Conservation (phyloP, 768 basidiomycete species). For the Polyporus arcularius region DNA sequence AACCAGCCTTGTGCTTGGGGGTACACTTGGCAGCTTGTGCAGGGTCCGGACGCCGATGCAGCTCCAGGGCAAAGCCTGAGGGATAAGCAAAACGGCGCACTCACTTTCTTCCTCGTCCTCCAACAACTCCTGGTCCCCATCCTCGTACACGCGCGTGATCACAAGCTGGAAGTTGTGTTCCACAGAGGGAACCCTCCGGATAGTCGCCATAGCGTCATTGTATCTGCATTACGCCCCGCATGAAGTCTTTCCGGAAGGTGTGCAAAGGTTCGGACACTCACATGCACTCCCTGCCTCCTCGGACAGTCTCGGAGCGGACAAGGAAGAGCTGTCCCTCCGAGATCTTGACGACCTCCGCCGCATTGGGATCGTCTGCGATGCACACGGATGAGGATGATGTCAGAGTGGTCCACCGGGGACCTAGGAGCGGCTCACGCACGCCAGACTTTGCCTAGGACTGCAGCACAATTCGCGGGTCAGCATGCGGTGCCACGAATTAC, state of each 20-base stretch:
- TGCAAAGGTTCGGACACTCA: slow-evolving; percentile 41
- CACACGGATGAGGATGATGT: slow-evolving; percentile 19
- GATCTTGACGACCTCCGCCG: slow-evolving; percentile 93
- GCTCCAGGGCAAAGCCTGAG: not conserved
- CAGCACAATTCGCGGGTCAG: slow-evolving; percentile 21
- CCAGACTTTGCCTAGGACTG: slow-evolving; percentile 93
- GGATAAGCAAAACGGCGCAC: slow-evolving; percentile 23
- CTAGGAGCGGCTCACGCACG: slow-evolving; percentile 55
- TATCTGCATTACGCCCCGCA: slow-evolving; percentile 54
- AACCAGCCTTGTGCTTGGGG: too few relatives aligned
- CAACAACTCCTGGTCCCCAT: slow-evolving; percentile 91
- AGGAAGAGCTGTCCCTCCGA: slow-evolving; percentile 90
- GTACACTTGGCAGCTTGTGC: too few relatives aligned
- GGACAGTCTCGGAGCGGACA: slow-evolving; percentile 87
- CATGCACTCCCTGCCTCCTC: slow-evolving; percentile 97
- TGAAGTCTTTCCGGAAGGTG: not conserved
- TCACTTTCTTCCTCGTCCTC: slow-evolving; percentile 92
- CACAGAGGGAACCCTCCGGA: slow-evolving; percentile 77
- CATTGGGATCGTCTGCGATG: slow-evolving; percentile 83
- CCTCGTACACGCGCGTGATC: slow-evolving; percentile 95
- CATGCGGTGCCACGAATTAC: not conserved
- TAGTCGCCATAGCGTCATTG: slow-evolving; percentile 93
- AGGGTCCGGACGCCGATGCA: not conserved
- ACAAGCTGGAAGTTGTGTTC: slow-evolving; percentile 89
- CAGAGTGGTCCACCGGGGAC: slow-evolving; percentile 18